These are phyloP conservation scores for Balamuthia mandrillaris DNA, from an alignment of 208 protist genomes.

Conservation along the genomic window DNA sequence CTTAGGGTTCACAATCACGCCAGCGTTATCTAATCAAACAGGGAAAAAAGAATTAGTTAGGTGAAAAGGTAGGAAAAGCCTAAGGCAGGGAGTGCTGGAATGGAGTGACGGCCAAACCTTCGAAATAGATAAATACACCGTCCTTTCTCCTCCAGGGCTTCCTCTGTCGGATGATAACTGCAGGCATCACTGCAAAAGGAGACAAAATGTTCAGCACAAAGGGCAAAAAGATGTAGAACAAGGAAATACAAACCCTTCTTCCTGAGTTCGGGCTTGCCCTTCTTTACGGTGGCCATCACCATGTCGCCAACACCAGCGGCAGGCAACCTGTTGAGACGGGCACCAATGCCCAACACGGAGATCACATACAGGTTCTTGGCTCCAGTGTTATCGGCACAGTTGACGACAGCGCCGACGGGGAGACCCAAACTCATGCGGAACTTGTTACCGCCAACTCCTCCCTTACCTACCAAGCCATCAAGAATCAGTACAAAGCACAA, in stretches of 20 bases:
- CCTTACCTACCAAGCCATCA: constrained; percentile 32
- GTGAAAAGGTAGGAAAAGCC: too few relatives aligned
- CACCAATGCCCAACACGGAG: constrained; percentile 94
- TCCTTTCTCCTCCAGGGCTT: constrained; percentile 98
- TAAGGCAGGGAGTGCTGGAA: too few relatives aligned
- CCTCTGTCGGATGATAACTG: constrained; percentile 97
- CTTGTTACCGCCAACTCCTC: constrained; percentile 82
- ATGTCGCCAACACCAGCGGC: constrained; percentile 96
- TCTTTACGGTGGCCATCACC: constrained; percentile 99
- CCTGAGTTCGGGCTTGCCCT: constrained; percentile 99
- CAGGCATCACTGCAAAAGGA: constrained; percentile 81
- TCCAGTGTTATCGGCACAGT: constrained; percentile 99
- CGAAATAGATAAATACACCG: constrained; percentile 97
- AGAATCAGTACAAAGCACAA: too few relatives aligned
- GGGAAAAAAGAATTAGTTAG: too few relatives aligned
- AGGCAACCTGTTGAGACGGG: constrained; percentile 97
- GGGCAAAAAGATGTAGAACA: not conserved
- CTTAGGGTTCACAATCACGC: constrained; percentile 99
- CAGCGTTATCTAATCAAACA: constrained; percentile 99
- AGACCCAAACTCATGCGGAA: constrained; percentile 98
- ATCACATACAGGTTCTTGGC: constrained; percentile 99
- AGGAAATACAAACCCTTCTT: constrained; percentile 87
- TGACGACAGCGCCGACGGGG: constrained; percentile 97
- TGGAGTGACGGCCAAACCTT: too few relatives aligned
- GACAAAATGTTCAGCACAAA: not conserved